Conservation (phyloP, 164 flowering plant genomes). For the Aristolochia californica region DNA sequence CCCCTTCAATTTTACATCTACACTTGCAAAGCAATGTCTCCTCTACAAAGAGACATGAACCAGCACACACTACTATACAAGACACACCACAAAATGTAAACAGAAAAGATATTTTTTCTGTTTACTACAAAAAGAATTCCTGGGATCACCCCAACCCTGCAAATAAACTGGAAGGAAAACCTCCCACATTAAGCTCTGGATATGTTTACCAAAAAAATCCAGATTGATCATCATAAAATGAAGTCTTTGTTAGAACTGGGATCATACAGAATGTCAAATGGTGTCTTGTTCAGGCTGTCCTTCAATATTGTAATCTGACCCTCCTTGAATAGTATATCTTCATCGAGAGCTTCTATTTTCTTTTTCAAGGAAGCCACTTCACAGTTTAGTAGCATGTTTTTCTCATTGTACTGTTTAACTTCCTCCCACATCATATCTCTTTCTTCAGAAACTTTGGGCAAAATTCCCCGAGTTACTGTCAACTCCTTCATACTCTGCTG, state of each 20-base stretch:
- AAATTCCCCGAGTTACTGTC: constrained; percentile 28
- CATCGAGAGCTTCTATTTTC: constrained; percentile 70
- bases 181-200: too few relatives aligned
- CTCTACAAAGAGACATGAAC: too few relatives aligned
- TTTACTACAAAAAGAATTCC: too few relatives aligned
- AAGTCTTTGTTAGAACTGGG: constrained; percentile 32
- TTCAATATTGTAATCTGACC: constrained; percentile 81
- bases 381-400: constrained; percentile 64
- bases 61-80: too few relatives aligned
- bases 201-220: not conserved
- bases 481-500: constrained; percentile 58
- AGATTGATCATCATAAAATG: constrained; percentile 19
- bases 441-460: constrained; percentile 64
- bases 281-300: constrained; percentile 44
- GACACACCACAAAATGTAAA: too few relatives aligned
- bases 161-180: not conserved
- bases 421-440: constrained; percentile 85
- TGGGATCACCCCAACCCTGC: too few relatives aligned
- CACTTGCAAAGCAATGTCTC: too few relatives aligned
- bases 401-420: constrained; percentile 67
- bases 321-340: constrained; percentile 77
- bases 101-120: too few relatives aligned
- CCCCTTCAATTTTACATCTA: too few relatives aligned
- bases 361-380: constrained; percentile 53
- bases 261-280: constrained; percentile 51